Evolutionary conservation across 805 yeast species (phyloP).

Genomic region (Limtongia smithiae): DNA sequence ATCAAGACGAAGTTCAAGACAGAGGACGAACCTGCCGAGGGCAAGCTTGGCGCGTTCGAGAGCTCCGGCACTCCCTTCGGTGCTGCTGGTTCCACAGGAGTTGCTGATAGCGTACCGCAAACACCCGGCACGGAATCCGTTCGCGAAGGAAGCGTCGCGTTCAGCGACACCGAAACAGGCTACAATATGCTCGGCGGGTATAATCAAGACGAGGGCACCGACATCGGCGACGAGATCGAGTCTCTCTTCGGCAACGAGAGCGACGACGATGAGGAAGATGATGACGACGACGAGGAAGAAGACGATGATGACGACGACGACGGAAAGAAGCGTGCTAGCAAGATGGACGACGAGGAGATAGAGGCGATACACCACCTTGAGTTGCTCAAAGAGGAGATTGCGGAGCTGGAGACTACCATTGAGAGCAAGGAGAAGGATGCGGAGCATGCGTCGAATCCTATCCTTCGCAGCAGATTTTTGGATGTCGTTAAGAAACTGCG

Average conservation of each 20-base stretch:
- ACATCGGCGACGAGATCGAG: constrained; percentile 39
- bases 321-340: constrained; percentile 50
- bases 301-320: constrained; percentile 57
- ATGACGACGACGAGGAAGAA: constrained; percentile 41
- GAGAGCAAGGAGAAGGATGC: constrained; percentile 70
- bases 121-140: constrained; percentile 28
- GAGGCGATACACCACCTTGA: constrained; percentile 62
- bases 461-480: constrained; percentile 79
- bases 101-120: constrained; percentile 4
- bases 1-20: constrained; percentile 34
- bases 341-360: constrained; percentile 51
- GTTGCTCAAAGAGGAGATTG: constrained; percentile 76
- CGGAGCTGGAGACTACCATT: constrained; percentile 74
- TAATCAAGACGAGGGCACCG: constrained; percentile 38
- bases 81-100: neutral
- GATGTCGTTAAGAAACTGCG: constrained; percentile 75
- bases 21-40: constrained; percentile 38
- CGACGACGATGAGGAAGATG: constrained; percentile 40
- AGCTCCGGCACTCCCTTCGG: neutral
- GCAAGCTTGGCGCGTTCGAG: too few relatives aligned
- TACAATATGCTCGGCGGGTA: constrained; percentile 36
- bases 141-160: constrained; percentile 26
- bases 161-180: constrained; percentile 32
- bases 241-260: constrained; percentile 44
- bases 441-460: constrained; percentile 69